Base-by-base conservation (phyloP, 768 basidiomycete genomes). In the Serendipita sp. region DNA sequence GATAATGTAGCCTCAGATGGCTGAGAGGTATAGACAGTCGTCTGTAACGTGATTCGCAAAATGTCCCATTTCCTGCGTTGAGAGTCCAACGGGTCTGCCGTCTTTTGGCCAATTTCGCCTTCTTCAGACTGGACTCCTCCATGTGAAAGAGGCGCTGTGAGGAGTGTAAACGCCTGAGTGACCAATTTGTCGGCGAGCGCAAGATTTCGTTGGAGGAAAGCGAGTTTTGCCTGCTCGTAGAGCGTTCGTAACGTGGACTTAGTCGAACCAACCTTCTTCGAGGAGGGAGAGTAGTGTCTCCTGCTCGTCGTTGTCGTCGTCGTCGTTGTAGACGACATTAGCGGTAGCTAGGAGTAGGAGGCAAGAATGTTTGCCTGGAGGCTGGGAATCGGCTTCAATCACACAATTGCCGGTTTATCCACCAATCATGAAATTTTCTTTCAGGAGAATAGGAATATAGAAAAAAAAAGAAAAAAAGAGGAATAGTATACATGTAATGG, bases 41-140 rank as follows among this genome's bases (percentile, higher is more conserved):
- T 82, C 71, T 91, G 89, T 64, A 90, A 79, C 0, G 89, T 91
- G 67, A 92, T 85, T 30, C 90, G 81, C 4, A 92, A 83, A 65
- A 92, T 83, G 70, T 92, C 89, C 90, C 90, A 92, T 75, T 90
- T 91, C 65, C 84, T 78, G 16, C 89, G 82, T 56, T 78, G 75
- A 3, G 70, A 68, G 7, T 70, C 66, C 66, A 83, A 76, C 23
- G 79, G 74, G 46, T 64, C 63, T 64, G 79, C 76, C 3, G 83
- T 76, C 7, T 5, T 51, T 8, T 51, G 48, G 8, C 18, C 7
- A 32, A 51, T n/a, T 41, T 41, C 41, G 41, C 41, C 41, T 7
- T 41, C 41, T 13, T 41, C 13, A 41, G 7, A 7, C 41, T 5
- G 41, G 7, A 7, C 41, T 7, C 13, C 41, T 41, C 13, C 41